A percentile compares a stretch with the other conserved stretches of the same genome.
phyloP scores from a whole-genome alignment of 2,329 filamentous ascomycete genomes.

The Pseudogymnoascus sp. region DNA sequence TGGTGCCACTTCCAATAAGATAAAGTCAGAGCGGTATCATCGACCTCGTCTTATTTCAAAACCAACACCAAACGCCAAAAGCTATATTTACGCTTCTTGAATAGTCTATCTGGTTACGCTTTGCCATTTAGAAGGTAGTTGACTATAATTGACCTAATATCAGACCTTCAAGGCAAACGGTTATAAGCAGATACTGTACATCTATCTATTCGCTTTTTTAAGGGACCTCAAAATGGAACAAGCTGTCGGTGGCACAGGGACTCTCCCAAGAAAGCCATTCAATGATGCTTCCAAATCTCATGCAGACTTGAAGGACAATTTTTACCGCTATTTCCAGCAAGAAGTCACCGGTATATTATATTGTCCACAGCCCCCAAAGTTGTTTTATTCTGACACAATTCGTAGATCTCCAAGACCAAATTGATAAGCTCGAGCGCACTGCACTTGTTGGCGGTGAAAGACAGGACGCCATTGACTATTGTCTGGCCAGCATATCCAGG shows the following conservation, averaged over 20 bases:
- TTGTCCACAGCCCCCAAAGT: not conserved
- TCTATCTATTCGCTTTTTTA: not conserved
- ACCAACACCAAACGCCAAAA: not conserved
- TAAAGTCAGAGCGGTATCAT: not conserved
- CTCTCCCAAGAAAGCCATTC: conserved; percentile 18
- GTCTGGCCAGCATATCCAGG: conserved; percentile 69
- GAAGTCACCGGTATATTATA: conserved; percentile 63
- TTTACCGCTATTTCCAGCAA: conserved; percentile 77
- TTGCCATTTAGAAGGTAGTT: not conserved
- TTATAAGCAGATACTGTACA: not conserved
- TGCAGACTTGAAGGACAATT: conserved; percentile 61
- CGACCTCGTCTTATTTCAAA: not conserved
- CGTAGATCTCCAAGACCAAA: conserved; percentile 68
- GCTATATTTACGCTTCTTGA: not conserved
- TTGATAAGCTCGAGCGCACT: conserved; percentile 58
- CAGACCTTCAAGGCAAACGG: not conserved
- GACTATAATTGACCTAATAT: not conserved
- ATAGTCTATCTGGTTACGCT: not conserved
- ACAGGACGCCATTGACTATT: conserved; percentile 71
- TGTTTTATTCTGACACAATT: conserved; percentile 8
- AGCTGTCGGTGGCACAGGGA: not conserved
- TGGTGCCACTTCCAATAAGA: not conserved
- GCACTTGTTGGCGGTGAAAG: conserved; percentile 65
- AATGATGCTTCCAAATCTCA: conserved; percentile 15
- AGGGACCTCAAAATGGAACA: not conserved